These are phyloP conservation scores for Wickerhamiella vanderwaltii DNA, from an alignment of 805 yeast genomes.

Conservation along the genomic window DNA sequence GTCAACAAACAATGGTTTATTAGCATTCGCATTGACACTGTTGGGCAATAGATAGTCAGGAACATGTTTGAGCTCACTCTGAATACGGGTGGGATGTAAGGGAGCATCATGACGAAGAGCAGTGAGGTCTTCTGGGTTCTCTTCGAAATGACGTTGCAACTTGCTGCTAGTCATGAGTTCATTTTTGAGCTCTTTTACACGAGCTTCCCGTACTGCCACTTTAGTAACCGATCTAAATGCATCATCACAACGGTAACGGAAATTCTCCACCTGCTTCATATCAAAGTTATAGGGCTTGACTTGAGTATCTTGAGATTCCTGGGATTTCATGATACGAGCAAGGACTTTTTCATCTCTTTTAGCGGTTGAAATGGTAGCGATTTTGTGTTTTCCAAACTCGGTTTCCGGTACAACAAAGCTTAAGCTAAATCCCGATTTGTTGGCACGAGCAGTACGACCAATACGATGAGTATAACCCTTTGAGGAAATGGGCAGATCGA, in stretches of 20 bases:
- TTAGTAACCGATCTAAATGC: slow-evolving; percentile 91
- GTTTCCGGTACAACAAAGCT: slow-evolving; percentile 79
- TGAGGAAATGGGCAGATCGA: slow-evolving; percentile 83
- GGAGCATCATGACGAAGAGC: slow-evolving; percentile 87
- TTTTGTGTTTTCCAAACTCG: slow-evolving; percentile 80
- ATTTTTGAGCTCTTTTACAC: slow-evolving; percentile 74
- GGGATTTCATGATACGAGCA: slow-evolving; percentile 62
- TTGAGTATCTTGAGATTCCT: slow-evolving; percentile 50
- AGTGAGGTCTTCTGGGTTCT: slow-evolving; percentile 87
- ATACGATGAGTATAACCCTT: slow-evolving; percentile 85
- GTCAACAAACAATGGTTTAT: slow-evolving; percentile 18
- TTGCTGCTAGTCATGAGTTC: slow-evolving; percentile 83
- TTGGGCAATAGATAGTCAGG: slow-evolving; percentile 87
- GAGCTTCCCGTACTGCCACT: slow-evolving; percentile 82
- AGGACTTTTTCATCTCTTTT: slow-evolving; percentile 80
- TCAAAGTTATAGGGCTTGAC: slow-evolving; percentile 83
- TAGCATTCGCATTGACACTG: slow-evolving; percentile 18
- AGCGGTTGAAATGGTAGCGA: slow-evolving; percentile 57
- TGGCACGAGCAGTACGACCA: slow-evolving; percentile 97
- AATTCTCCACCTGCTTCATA: slow-evolving; percentile 82
- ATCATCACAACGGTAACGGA: slow-evolving; percentile 93
- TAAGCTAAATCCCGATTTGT: slow-evolving; percentile 86
- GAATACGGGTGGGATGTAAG: slow-evolving; percentile 68
- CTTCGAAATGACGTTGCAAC: slow-evolving; percentile 88
- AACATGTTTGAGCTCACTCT: slow-evolving; percentile 76